These are phyloP conservation scores for Entomortierella chlamydospora DNA, from an alignment of 192 early-diverging fungal species.

Conservation along the genomic window DNA sequence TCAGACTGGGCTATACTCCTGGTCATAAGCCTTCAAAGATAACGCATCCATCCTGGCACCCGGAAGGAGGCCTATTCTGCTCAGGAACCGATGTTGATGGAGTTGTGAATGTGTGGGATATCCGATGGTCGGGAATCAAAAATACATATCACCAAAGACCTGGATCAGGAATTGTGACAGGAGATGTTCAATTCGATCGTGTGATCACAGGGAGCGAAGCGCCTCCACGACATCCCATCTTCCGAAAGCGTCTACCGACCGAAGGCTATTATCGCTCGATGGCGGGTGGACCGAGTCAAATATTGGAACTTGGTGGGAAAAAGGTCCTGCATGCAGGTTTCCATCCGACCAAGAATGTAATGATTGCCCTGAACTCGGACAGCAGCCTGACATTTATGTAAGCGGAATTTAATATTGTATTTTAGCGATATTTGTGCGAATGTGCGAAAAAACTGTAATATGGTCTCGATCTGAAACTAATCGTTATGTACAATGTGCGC, in stretches of 20 bases:
- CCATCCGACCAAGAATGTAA: slow-evolving; percentile 29
- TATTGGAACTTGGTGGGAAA: slow-evolving; percentile 12
- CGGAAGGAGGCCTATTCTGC: slow-evolving; percentile 33
- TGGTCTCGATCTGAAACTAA: not conserved
- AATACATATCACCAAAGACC: not conserved
- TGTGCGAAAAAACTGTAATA: not conserved
- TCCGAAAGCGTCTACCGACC: not conserved
- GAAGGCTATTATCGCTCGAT: not conserved
- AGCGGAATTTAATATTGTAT: slow-evolving; percentile 3
- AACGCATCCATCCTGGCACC: slow-evolving; percentile 33
- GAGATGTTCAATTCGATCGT: slow-evolving; percentile 7
- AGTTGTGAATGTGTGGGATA: slow-evolving; percentile 32
- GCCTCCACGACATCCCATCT: slow-evolving; percentile 5
- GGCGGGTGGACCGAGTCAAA: slow-evolving; percentile 19
- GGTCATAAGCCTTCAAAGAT: not conserved
- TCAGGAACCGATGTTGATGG: slow-evolving; percentile 11
- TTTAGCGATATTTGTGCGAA: not conserved
- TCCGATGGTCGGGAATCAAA: slow-evolving; percentile 29
- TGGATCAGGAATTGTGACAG: slow-evolving; percentile 14
- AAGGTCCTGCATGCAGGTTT: slow-evolving; percentile 17
- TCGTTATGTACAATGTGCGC: not conserved
- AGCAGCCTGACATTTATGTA: slow-evolving; percentile 23
- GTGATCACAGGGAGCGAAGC: not conserved
- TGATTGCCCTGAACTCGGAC: slow-evolving; percentile 19
- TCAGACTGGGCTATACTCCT: slow-evolving; percentile 1